These are phyloP conservation scores for Penicillium chermesinum DNA, from an alignment of 495 filamentous ascomycete species.

Conservation along the genomic window DNA sequence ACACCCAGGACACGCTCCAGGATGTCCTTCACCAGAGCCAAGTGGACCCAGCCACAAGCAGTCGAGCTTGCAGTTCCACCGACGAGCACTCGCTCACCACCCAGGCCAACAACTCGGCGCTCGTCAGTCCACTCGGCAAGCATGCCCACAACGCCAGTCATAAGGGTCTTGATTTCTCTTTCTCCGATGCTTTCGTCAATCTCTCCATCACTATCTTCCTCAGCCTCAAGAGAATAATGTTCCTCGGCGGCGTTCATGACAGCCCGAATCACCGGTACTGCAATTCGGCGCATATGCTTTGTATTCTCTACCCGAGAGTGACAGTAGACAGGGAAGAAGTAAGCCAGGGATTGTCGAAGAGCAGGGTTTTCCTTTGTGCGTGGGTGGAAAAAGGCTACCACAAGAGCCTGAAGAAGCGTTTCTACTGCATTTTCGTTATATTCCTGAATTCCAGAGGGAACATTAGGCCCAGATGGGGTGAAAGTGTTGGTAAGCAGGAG, in stretches of 20 bases:
- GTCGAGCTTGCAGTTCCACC: slow-evolving; percentile 51
- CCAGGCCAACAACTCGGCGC: slow-evolving; percentile 71
- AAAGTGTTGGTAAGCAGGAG: slow-evolving; percentile 64
- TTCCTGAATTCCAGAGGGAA: slow-evolving; percentile 45
- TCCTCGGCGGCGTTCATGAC: slow-evolving; percentile 49
- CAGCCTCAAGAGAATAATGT: slow-evolving; percentile 46
- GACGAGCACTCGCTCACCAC: slow-evolving; percentile 45
- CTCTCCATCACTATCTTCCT: slow-evolving; percentile 47
- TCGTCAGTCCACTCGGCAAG: slow-evolving; percentile 96
- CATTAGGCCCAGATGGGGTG: slow-evolving; percentile 37
- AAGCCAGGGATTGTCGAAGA: slow-evolving; percentile 85
- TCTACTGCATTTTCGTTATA: slow-evolving; percentile 40
- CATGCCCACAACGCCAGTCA: slow-evolving; percentile 69
- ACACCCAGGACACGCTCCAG: slow-evolving; percentile 29
- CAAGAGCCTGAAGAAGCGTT: slow-evolving; percentile 74
- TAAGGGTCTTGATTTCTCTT: slow-evolving; percentile 74
- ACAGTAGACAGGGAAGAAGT: slow-evolving; percentile 95
- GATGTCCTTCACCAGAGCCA: slow-evolving; percentile 34
- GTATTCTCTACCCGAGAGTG: slow-evolving; percentile 78
- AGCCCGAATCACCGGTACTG: slow-evolving; percentile 63
- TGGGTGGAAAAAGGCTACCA: slow-evolving; percentile 88
- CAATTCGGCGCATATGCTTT: slow-evolving; percentile 65
- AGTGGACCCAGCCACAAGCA: slow-evolving; percentile 51
- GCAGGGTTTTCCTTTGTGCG: slow-evolving; percentile 74
- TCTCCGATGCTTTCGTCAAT: slow-evolving; percentile 69